Evolutionary conservation across 2,329 filamentous ascomycete species (phyloP), one percentile per base, ranked within the genome.

Genomic region (Neonectria punicea): DNA sequence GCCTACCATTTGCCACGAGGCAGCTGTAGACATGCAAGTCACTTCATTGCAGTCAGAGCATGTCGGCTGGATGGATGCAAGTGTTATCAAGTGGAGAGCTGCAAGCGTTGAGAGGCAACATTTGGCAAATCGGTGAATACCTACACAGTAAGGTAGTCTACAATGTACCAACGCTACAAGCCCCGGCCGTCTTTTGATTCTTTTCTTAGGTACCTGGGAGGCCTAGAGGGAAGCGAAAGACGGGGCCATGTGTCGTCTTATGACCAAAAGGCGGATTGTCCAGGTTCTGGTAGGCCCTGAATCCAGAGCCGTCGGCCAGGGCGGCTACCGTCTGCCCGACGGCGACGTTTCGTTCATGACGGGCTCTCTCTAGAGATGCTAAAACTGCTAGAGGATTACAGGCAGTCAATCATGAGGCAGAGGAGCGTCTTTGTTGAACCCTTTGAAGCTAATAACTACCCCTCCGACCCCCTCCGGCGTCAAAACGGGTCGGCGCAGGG

Each of bases 231-330:
- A 22, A 39, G 25, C 11, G 30, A 44, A 20, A 14, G 18, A 64
- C 60, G 61, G 56, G 56, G 39, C 61, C 47, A 59, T 56, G 10
- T 20, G n/a, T 53, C 61, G 22, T 56, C 61, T 56, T 43, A 59
- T 51, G 51, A 59, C 50, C 25, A 51, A 50, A 43, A 7, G 34
- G 6, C 30, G 34, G 49, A 6, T 16, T 28, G 51, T 28, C 20
- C 25, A 36, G 22, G 32, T 22, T 51, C 34, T 44, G 34, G 32
- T 34, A 51, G 56, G 36, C 25, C 28, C 44, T 34, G 32, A 20
- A 36, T 58, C 46, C 32, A 46, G 49, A 47, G 55, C 22, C 34
- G 18, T 22, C 46, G 32, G 25, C 25, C 55, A 30, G 20, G 32
- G 55, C 44, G 55, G 44, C 55, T 41, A 58, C 30, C 8, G 43